Percentiles rank a stretch among this genome's conserved stretches.
Evolutionary conservation across 2,329 filamentous ascomycete genomes (phyloP).

Genomic region (Hymenoscyphus scutula): DNA sequence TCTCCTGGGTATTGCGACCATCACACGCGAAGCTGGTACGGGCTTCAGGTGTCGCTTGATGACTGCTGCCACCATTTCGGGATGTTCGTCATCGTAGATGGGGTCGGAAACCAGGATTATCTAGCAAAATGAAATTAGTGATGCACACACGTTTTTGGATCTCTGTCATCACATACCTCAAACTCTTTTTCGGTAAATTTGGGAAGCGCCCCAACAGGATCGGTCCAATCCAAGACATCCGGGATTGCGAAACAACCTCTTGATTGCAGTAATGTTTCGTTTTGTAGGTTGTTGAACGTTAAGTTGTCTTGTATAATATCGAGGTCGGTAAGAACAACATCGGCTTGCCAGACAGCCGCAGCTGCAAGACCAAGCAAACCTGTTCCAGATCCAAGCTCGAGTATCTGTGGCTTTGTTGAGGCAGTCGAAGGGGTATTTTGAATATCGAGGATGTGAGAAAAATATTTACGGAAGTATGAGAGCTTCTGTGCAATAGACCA

Average conservation of each 20-base stretch:
- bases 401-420: neutral
- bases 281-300: constrained; percentile 5
- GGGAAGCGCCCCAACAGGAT: constrained; percentile 38
- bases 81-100: constrained; percentile 81
- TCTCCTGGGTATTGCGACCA: constrained; percentile 79
- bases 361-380: constrained; percentile 83
- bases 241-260: constrained; percentile 57
- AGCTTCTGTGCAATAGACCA: constrained; percentile 80
- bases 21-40: constrained; percentile 57
- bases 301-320: constrained; percentile 59
- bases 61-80: constrained; percentile 60
- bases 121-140: constrained; percentile 34
- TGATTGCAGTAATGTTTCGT: constrained; percentile 53
- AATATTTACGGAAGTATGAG: constrained; percentile 38
- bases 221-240: constrained; percentile 57
- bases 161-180: neutral
- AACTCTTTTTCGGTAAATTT: constrained; percentile 37
- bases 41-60: constrained; percentile 65
- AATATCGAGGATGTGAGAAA: constrained; percentile 39
- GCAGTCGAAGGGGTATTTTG: constrained; percentile 9
- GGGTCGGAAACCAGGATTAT: constrained; percentile 81
- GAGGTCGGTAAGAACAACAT: constrained; percentile 76
- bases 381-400: constrained; percentile 74
- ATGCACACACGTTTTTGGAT: neutral
- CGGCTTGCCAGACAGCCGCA: constrained; percentile 63